phyloP scores from a whole-genome alignment of 2,329 filamentous ascomycete genomes.

The Fusarium poae region DNA sequence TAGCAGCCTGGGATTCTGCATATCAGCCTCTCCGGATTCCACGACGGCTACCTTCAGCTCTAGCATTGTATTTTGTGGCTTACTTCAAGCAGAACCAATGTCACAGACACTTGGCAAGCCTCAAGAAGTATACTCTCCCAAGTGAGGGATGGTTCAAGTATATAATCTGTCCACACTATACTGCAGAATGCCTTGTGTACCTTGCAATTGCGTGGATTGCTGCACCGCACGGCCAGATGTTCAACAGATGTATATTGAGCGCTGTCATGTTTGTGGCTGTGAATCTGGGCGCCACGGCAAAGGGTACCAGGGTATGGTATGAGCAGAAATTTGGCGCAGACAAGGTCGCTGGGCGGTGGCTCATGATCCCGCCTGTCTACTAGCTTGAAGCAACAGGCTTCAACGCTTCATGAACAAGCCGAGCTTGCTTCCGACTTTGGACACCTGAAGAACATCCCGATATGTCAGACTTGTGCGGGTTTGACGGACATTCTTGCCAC shows the following conservation, averaged over 20 bases:
- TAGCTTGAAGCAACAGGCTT: constrained; percentile 52
- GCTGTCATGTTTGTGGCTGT: constrained; percentile 79
- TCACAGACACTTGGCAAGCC: constrained; percentile 75
- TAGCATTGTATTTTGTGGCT: constrained; percentile 75
- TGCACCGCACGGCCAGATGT: constrained; percentile 73
- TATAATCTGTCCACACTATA: constrained; percentile 90
- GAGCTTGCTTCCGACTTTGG: constrained; percentile 77
- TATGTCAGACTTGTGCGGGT: constrained; percentile 82
- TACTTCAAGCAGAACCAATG: constrained; percentile 81
- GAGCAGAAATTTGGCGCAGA: constrained; percentile 77
- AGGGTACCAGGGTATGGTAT: constrained; percentile 85
- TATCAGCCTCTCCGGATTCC: constrained; percentile 37
- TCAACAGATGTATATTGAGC: constrained; percentile 81
- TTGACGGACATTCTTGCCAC: constrained; percentile 68
- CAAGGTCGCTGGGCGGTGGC: constrained; percentile 73
- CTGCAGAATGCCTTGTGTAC: constrained; percentile 88
- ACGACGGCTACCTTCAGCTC: constrained; percentile 57
- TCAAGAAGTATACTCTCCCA: constrained; percentile 88
- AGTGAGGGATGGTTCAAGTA: constrained; percentile 76
- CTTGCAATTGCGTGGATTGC: constrained; percentile 79
- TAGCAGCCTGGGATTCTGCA: constrained; percentile 51
- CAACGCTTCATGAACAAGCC: constrained; percentile 62
- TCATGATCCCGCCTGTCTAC: constrained; percentile 80
- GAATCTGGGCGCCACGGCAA: constrained; percentile 86
- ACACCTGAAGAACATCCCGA: constrained; percentile 87